Base-by-base conservation (phyloP, 768 basidiomycete genomes). In the Lyophyllum semitale region DNA sequence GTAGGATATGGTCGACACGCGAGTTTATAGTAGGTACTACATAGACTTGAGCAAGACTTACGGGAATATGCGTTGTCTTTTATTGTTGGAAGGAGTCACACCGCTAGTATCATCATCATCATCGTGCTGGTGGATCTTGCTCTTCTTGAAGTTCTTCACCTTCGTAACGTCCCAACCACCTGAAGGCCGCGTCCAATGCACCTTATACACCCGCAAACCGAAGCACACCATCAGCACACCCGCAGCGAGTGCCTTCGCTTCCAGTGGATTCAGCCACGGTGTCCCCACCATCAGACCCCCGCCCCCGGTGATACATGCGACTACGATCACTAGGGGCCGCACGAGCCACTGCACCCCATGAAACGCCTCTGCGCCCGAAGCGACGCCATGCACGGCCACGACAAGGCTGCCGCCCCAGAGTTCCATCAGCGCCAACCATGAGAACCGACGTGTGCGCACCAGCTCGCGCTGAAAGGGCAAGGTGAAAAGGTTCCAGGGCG, bases 391-490 rank as follows among this genome's bases (percentile, higher is more conserved):
- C 20, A 62, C 64, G 1, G 47, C 59, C 4, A 60, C 79, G 8
- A 77, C 76, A 2, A 82, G 57, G 8, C 77, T 73, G 37, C 82
- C 82, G 51, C 73, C 80, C 82, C 81, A 83, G 0, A 82, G 63
- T 58, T 83, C 82, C 17, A 82, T 62, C n/a, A n/a, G n/a, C 1
- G 75, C 78, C 6, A 68, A 73, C 55, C 72, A 71, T 20, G 25
- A 18, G 40, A 60, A 37, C 22, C 55, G 55, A 47, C n/a, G n/a
- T n/a, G 73, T 43, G 41, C 73, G 72, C 2, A 71, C 74, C 5
- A 71, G 76, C 11, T 66, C 67, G 22, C 73, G 71, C 12, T 83
- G 68, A 22, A 80, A 64, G 0, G 76, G 77, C 2, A 81, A 81
- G 0, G 77, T 80, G 17, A 69, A 68, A 49, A 82, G 67, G 3